phyloP scores from a whole-genome alignment of 176 grass and related monocot species.

The Leersia perrieri region DNA sequence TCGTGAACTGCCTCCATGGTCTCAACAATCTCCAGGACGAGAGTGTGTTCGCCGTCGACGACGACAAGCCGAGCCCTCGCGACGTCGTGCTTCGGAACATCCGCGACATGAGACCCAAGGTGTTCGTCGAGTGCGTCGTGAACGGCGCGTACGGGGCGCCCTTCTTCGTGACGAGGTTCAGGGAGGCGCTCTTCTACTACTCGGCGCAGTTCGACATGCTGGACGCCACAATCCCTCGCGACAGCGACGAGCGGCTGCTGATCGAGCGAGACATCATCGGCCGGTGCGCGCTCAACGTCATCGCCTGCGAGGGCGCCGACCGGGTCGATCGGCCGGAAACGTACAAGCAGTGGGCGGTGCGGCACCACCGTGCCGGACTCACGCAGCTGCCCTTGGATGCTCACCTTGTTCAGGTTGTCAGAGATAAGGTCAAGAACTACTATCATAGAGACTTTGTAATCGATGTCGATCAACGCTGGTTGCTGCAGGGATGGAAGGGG shows the following conservation, averaged over 20 bases:
- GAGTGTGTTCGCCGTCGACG: neutral
- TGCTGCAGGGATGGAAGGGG: constrained; percentile 56
- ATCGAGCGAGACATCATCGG: constrained; percentile 39
- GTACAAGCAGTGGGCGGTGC: constrained; percentile 48
- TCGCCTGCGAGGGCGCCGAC: constrained; percentile 52
- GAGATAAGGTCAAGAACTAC: constrained; percentile 2
- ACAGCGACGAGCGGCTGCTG: constrained; percentile 22
- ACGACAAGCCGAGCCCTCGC: constrained; percentile 16
- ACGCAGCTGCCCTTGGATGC: constrained; percentile 25
- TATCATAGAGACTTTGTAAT: constrained; percentile 47
- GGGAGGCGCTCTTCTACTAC: constrained; percentile 40
- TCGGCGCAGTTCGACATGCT: constrained; percentile 30
- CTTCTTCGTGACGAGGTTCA: constrained; percentile 48
- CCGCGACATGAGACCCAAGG: constrained; percentile 29
- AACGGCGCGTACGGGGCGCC: constrained; percentile 36
- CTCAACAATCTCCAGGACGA: constrained; percentile 38
- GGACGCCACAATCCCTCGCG: constrained; percentile 35
- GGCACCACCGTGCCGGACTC: constrained; percentile 30
- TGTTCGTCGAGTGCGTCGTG: constrained; percentile 18
- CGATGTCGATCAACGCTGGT: constrained; percentile 37
- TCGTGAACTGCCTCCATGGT: constrained; percentile 2
- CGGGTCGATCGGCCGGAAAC: constrained; percentile 50
- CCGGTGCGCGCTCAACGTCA: constrained; percentile 8
- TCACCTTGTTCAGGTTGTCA: neutral
- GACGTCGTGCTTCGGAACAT: constrained; percentile 35